Conservation (phyloP, 148 eudicot species). For the Chenopodium formosanum region DNA sequence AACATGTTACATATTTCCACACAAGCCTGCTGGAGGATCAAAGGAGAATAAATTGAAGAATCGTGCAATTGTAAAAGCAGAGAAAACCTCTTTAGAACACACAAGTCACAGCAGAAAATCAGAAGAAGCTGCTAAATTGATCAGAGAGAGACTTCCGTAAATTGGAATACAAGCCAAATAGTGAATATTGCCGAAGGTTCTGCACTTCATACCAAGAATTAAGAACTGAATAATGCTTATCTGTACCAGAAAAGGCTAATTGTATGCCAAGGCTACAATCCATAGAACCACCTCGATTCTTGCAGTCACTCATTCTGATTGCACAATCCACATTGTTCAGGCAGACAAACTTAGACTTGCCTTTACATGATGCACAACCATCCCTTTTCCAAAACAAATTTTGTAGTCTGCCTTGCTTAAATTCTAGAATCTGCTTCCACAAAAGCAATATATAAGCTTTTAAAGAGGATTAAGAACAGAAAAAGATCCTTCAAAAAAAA, state of each 20-base stretch:
- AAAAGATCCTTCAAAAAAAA: no score
- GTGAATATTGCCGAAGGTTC: slow-evolving; percentile 79
- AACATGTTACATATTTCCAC: slow-evolving; percentile 22
- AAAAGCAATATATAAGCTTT: not conserved
- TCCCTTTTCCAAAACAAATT: slow-evolving; percentile 92
- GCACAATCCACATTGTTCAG: slow-evolving; percentile 83
- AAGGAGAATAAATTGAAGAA: not conserved
- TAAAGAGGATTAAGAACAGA: not conserved
- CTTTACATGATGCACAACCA: slow-evolving; percentile 79
- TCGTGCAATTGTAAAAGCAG: not conserved
- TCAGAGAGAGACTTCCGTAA: slow-evolving; percentile 64
- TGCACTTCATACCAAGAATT: slow-evolving; percentile 87
- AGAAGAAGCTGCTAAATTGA: slow-evolving; percentile 71
- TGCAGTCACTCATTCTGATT: slow-evolving; percentile 55
- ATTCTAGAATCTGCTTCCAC: slow-evolving; percentile 63
- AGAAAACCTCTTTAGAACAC: not conserved
- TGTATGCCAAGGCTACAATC: slow-evolving; percentile 93
- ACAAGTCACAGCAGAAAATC: slow-evolving; percentile 17
- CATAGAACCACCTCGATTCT: slow-evolving; percentile 59
- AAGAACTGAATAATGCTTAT: slow-evolving; percentile 65
- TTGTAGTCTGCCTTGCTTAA: slow-evolving; percentile 73
- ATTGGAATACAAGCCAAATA: slow-evolving; percentile 64
- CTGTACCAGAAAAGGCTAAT: slow-evolving; percentile 87
- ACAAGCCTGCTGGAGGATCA: not conserved
- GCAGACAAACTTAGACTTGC: slow-evolving; percentile 69